A percentile compares a stretch with the other conserved stretches of the same genome.
These are phyloP conservation scores for Colletotrichum sp. DNA, from an alignment of 2,329 filamentous ascomycete species.

Conservation along the genomic window DNA sequence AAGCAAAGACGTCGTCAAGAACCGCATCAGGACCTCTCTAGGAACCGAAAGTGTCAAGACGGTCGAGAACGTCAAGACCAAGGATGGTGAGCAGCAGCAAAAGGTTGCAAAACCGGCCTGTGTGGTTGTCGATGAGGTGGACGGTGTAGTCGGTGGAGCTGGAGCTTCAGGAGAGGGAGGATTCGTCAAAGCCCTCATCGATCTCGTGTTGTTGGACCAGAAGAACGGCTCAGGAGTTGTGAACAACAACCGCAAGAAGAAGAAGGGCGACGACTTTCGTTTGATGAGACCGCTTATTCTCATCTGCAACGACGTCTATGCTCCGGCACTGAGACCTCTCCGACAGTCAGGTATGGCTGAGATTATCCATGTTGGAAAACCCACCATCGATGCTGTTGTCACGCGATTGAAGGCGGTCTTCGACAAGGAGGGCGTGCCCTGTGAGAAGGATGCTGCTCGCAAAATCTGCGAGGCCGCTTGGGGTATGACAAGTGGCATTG, in stretches of 20 bases:
- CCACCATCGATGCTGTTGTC: constrained; percentile 85
- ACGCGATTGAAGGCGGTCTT: constrained; percentile 83
- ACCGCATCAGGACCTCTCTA: constrained; percentile 87
- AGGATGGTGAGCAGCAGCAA: constrained; percentile 52
- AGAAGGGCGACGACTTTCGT: constrained; percentile 85
- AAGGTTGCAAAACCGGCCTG: constrained; percentile 88
- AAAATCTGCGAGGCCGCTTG: constrained; percentile 84
- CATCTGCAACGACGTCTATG: constrained; percentile 97
- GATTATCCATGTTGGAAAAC: constrained; percentile 89
- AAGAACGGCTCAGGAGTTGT: constrained; percentile 61
- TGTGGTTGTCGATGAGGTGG: constrained; percentile 94
- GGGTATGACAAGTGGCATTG: constrained; percentile 77
- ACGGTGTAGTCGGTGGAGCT: constrained; percentile 86
- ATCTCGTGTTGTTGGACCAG: constrained; percentile 85
- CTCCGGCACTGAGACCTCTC: constrained; percentile 83
- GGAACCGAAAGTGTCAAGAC: constrained; percentile 93
- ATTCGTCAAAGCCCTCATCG: constrained; percentile 93
- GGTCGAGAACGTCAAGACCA: constrained; percentile 66
- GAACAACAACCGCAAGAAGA: constrained; percentile 56
- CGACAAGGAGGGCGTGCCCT: constrained; percentile 84
- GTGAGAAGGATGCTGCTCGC: constrained; percentile 87
- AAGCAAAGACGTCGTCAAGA: constrained; percentile 87
- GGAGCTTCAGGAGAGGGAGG: constrained; percentile 84
- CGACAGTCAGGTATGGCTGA: constrained; percentile 87
- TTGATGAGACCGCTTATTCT: constrained; percentile 88